A percentile compares a stretch with the other conserved stretches of the same genome.
These are phyloP conservation scores for Hypoxylon sp. DNA, from an alignment of 2,329 filamentous ascomycete genomes.

Conservation along the genomic window DNA sequence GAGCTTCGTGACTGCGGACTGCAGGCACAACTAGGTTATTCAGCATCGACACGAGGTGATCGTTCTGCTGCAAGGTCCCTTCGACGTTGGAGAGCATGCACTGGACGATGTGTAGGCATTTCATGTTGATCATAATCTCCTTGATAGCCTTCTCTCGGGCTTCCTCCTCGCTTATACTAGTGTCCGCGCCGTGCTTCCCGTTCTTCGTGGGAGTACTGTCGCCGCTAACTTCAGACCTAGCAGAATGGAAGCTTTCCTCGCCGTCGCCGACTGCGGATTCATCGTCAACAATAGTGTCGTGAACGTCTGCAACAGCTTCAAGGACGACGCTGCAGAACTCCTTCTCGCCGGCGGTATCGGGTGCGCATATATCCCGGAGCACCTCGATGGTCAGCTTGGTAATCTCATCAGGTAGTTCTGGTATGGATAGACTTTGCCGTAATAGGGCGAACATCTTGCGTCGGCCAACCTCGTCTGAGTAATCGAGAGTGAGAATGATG, in stretches of 20 bases:
- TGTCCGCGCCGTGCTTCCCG: conserved; percentile 59
- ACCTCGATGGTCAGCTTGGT: conserved; percentile 90
- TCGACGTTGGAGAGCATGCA: conserved; percentile 97
- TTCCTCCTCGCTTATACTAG: conserved; percentile 73
- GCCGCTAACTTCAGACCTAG: conserved; percentile 84
- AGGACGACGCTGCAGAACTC: conserved; percentile 89
- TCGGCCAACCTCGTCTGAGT: conserved; percentile 96
- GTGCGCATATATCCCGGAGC: conserved; percentile 85
- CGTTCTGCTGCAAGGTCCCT: conserved; percentile 88
- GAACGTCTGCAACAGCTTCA: conserved; percentile 95
- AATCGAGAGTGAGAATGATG: conserved; percentile 92
- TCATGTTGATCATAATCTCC: conserved; percentile 98
- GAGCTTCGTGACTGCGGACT: conserved; percentile 91
- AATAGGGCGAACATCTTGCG: conserved; percentile 96
- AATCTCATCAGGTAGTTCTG: conserved; percentile 91
- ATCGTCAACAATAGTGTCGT: conserved; percentile 89
- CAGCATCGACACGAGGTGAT: conserved; percentile 94
- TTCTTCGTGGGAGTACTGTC: conserved; percentile 69
- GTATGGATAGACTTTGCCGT: conserved; percentile 85
- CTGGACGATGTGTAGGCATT: conserved; percentile 96
- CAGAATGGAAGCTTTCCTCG: conserved; percentile 93
- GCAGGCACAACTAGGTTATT: conserved; percentile 97
- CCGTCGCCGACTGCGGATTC: conserved; percentile 69
- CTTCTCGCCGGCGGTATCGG: conserved; percentile 79
- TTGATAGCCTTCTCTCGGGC: conserved; percentile 81